Conservation (phyloP, 2,329 filamentous ascomycete genomes). For the Fusarium sp. region DNA sequence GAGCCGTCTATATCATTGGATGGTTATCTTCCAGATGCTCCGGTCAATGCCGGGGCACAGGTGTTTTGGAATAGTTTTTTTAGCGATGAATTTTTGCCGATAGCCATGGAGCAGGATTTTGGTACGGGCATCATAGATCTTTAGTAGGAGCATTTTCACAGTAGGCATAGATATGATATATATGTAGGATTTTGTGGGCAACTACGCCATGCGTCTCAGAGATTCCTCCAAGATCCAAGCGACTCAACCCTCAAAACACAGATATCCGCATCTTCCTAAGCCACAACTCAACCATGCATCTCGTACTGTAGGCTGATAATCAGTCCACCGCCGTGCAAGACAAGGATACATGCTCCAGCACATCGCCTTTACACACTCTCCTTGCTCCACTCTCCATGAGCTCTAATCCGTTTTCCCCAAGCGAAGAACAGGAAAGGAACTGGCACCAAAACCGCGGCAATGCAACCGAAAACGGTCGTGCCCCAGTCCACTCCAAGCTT, state of each 20-base stretch:
- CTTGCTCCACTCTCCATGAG: slow-evolving; percentile 1
- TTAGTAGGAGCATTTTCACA: neutral
- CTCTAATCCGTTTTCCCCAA: neutral
- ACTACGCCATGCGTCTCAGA: no score
- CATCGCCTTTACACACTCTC: neutral
- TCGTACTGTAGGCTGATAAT: no score
- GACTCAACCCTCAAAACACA: no score
- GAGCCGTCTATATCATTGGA: neutral
- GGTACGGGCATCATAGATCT: neutral
- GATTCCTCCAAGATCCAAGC: no score
- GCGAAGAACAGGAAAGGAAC: slow-evolving; percentile 3
- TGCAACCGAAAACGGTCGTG: slow-evolving; percentile 2
- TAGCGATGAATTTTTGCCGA: slow-evolving; percentile 7
- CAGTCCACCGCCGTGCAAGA: no score
- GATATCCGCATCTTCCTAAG: no score
- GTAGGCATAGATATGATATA: no score
- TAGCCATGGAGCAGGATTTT: neutral
- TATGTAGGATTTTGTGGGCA: no score
- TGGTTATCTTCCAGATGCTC: neutral
- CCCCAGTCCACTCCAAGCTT: slow-evolving; percentile 12
- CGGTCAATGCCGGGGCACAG: slow-evolving; percentile 5
- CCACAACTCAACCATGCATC: no score
- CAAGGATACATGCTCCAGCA: neutral
- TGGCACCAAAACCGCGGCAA: neutral
- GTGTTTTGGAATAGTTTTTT: slow-evolving; percentile 19